A percentile compares a stretch with the other conserved stretches of the same genome.
Evolutionary conservation across 306 rosid genomes (phyloP).

Genomic region (Bauhinia variegata): DNA sequence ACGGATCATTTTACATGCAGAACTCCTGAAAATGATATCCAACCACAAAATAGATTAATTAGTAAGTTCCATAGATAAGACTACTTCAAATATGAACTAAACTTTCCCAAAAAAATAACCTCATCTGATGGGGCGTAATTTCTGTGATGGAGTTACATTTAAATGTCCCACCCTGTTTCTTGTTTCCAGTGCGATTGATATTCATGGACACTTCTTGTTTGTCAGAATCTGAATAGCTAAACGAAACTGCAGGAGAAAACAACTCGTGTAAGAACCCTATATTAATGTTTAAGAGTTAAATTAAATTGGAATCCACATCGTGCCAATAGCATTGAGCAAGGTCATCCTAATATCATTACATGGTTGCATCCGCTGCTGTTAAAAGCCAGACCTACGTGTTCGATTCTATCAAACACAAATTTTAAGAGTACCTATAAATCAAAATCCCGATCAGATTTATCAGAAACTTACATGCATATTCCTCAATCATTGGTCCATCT

Average conservation of each 20-base stretch:
- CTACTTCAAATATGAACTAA: background rate
- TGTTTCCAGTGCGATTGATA: conserved; percentile 79
- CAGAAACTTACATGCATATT: conserved; percentile 78
- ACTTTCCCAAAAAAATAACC: conserved; percentile 42
- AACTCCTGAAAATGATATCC: conserved; percentile 65
- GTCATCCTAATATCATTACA: no score
- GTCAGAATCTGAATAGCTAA: conserved; percentile 76
- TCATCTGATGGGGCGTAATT: conserved; percentile 92
- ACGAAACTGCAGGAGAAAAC: conserved; percentile 71
- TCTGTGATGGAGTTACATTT: conserved; percentile 73
- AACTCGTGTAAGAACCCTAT: background rate
- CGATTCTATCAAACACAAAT: no score
- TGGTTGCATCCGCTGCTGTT: background rate
- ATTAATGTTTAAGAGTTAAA: no score
- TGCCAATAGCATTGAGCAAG: no score
- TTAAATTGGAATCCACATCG: no score
- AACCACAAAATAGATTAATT: conserved; percentile 18
- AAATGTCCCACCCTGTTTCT: conserved; percentile 77
- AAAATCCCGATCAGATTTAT: conserved; percentile 2
- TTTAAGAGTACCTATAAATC: background rate
- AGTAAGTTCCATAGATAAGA: background rate
- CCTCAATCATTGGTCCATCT: conserved; percentile 98
- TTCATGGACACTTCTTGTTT: conserved; percentile 85
- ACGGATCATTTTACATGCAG: conserved; percentile 98
- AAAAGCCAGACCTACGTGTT: background rate